phyloP scores from a whole-genome alignment of 495 filamentous ascomycete species.

The Astrothelium macrocarpum region DNA sequence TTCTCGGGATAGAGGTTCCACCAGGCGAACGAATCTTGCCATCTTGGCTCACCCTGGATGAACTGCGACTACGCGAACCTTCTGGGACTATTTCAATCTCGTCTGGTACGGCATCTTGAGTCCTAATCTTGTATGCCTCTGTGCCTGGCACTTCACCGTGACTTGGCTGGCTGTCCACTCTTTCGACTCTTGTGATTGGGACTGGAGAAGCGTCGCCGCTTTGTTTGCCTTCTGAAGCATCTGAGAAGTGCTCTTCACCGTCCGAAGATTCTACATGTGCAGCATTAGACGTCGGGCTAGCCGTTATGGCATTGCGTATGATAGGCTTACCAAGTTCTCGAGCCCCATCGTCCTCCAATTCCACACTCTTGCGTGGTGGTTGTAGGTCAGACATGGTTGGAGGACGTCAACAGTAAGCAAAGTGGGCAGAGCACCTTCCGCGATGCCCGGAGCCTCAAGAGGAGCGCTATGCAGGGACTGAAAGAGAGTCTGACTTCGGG shows the following conservation, averaged over 20 bases:
- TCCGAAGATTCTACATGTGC: constrained; percentile 47
- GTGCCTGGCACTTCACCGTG: constrained; percentile 58
- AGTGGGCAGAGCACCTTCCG: background rate
- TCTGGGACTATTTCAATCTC: constrained; percentile 54
- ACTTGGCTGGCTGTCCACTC: constrained; percentile 44
- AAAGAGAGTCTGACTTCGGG: background rate
- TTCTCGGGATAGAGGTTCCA: constrained; percentile 62
- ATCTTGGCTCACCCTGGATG: constrained; percentile 31
- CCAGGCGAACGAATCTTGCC: constrained; percentile 41
- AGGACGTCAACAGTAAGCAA: background rate
- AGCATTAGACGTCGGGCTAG: constrained; percentile 13
- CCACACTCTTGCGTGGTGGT: constrained; percentile 38
- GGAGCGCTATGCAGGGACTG: background rate
- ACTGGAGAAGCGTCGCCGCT: constrained; percentile 45
- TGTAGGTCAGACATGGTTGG: constrained; percentile 19
- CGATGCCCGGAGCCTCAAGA: background rate
- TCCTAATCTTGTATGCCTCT: constrained; percentile 46
- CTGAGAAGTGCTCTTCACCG: constrained; percentile 81
- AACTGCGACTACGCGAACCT: constrained; percentile 39
- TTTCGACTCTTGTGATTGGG: constrained; percentile 52
- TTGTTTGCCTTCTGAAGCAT: constrained; percentile 61
- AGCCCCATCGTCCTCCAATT: constrained; percentile 67
- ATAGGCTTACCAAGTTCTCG: constrained; percentile 61
- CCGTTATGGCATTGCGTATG: background rate
- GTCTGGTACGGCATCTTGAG: constrained; percentile 55